Evolutionary conservation across 2,329 filamentous ascomycete species (phyloP), one percentile per base, ranked within the genome.

Genomic region (Neocucurbitaria cava): DNA sequence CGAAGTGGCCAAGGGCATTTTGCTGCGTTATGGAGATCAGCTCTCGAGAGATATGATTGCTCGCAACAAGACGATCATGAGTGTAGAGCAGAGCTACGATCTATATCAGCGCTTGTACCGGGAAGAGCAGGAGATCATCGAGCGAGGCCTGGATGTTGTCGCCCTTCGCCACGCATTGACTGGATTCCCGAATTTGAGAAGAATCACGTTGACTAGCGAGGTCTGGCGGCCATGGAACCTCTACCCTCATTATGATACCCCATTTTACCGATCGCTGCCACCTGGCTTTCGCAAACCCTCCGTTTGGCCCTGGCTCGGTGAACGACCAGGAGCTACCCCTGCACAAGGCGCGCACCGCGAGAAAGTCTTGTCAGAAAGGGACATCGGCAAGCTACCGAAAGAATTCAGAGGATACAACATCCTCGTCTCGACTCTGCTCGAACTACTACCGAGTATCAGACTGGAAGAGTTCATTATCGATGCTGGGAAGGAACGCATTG

Each of bases 221-320:
- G 64, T 76, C 0, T 78, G 81, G 55, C 76, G 76, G 0, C 61
- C 61, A 10, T 61, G 65, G 39, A 52, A 73, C 0, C 71, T 73
- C n/a, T 44, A 51, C 0, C 79, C 78, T 0, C 52, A 72, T 0
- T 80, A 81, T 45, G 56, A 76, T 18, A 81, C 79, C 0, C 79
- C 79, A 1, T 77, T 77, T 62, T 77, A 79, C 26, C 76, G 77
- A 5, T 68, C 71, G 2, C 72, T 81, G 11, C 77, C 77, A 0
- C 42, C 53, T 1, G 74, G 75, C 3, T 78, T 81, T 33, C 74
- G 74, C 21, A 79, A 80, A 51, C 73, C 74, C 1, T 60, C 77
- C 9, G 71, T 75, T 1, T 68, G 66, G 15, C 69, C 72, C 11
- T 76, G 74, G 76, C 67, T 45, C 10, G 54, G 45, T 59, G 51